These are phyloP conservation scores for Pseudogymnoascus sp. DNA, from an alignment of 2,329 filamentous ascomycete genomes.

Conservation along the genomic window DNA sequence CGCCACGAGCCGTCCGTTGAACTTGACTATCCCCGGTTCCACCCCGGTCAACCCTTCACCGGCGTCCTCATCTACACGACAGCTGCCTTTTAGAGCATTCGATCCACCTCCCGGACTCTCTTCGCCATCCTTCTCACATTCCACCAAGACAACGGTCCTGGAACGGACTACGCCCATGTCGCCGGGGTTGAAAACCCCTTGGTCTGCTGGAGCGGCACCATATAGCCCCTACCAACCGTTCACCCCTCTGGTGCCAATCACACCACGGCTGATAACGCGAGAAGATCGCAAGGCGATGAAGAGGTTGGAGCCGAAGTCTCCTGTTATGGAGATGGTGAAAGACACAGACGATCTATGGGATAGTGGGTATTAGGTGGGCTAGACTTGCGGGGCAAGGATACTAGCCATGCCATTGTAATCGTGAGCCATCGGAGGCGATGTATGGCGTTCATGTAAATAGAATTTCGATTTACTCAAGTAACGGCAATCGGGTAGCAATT, in stretches of 20 bases:
- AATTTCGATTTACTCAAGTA: constrained; percentile 5
- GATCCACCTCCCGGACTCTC: constrained; percentile 50
- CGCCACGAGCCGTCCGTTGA: constrained; percentile 1
- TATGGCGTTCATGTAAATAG: constrained; percentile 1
- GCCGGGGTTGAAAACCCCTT: constrained; percentile 54
- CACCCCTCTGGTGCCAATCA: constrained; percentile 67
- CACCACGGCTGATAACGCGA: constrained; percentile 65
- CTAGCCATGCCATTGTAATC: background rate
- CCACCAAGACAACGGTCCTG: constrained; percentile 58
- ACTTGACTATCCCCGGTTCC: background rate
- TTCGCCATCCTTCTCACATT: constrained; percentile 35
- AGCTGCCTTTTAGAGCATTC: constrained; percentile 55
- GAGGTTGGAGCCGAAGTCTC: constrained; percentile 56
- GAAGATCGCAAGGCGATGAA: constrained; percentile 63
- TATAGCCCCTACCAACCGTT: constrained; percentile 77
- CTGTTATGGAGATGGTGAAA: constrained; percentile 54
- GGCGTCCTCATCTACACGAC: constrained; percentile 38
- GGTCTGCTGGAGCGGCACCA: constrained; percentile 54
- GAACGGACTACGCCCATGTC: constrained; percentile 48
- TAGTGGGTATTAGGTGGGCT: constrained; percentile 24
- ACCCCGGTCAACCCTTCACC: constrained; percentile 24
- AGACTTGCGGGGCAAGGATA: background rate
- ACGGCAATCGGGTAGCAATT: background rate
- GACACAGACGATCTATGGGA: constrained; percentile 58
- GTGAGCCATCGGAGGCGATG: background rate